phyloP scores from a whole-genome alignment of 2,329 filamentous ascomycete species.

The Ophiosphaerella herpotricha region DNA sequence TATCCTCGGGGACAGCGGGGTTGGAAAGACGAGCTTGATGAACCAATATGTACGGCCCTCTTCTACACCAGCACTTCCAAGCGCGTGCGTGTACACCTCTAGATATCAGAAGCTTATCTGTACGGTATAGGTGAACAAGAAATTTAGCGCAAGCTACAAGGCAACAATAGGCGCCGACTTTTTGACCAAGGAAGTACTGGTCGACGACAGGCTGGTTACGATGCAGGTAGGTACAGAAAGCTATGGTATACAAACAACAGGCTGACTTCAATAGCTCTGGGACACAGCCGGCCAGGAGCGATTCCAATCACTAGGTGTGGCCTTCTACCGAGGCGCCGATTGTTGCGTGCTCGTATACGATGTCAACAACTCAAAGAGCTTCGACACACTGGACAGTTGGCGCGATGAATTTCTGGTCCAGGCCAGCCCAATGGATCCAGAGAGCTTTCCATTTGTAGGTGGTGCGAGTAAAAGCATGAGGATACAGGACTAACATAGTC shows the following conservation, averaged over 20 bases:
- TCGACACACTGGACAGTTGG: slow-evolving; percentile 98
- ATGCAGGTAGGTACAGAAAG: slow-evolving; percentile 77
- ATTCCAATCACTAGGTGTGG: slow-evolving; percentile 95
- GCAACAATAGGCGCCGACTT: slow-evolving; percentile 99
- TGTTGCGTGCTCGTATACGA: slow-evolving; percentile 98
- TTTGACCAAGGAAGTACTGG: slow-evolving; percentile 94
- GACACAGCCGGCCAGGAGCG: slow-evolving; percentile 96
- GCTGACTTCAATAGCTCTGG: slow-evolving; percentile 72
- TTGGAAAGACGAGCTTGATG: slow-evolving; percentile 99
- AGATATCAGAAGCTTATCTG: slow-evolving; percentile 13
- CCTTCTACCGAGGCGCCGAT: slow-evolving; percentile 96
- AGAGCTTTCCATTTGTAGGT: slow-evolving; percentile 94
- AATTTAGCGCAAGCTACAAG: slow-evolving; percentile 99
- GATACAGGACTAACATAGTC: slow-evolving; percentile 16
- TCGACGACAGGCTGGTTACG: slow-evolving; percentile 95
- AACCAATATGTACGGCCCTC: slow-evolving; percentile 93
- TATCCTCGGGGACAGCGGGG: slow-evolving; percentile 97
- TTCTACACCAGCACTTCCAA: not conserved
- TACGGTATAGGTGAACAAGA: slow-evolving; percentile 90
- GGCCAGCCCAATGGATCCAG: slow-evolving; percentile 91
- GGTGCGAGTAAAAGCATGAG: slow-evolving; percentile 13
- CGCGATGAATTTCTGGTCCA: slow-evolving; percentile 98
- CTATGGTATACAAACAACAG: slow-evolving; percentile 5
- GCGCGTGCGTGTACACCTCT: not conserved
- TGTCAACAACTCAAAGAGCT: slow-evolving; percentile 99